Evolutionary conservation across 495 filamentous ascomycete genomes (phyloP).

Genomic region (Aspergillus diversus): DNA sequence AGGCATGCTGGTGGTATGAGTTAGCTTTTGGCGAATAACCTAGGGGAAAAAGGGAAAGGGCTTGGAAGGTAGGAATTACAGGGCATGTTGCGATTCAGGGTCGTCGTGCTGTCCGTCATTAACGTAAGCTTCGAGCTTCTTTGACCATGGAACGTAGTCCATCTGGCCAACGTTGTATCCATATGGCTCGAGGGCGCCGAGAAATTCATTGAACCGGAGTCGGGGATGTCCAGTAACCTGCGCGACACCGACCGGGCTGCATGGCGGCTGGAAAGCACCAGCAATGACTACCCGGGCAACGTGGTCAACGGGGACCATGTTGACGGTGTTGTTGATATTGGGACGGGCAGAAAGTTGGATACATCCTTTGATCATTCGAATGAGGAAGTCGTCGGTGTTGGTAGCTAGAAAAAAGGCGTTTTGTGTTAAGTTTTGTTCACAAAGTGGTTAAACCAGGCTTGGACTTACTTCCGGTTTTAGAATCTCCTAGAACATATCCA

Average conservation of each 20-base stretch:
- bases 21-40: not conserved
- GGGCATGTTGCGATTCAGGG: constrained; percentile 66
- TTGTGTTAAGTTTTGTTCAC: not conserved
- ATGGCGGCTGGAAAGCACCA: constrained; percentile 62
- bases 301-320: constrained; percentile 86
- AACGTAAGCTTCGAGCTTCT: constrained; percentile 64
- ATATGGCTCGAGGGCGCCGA: constrained; percentile 70
- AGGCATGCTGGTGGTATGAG: constrained; percentile 58
- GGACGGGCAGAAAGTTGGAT: constrained; percentile 76
- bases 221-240: constrained; percentile 84
- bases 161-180: constrained; percentile 76
- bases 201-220: constrained; percentile 76
- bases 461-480: constrained; percentile 58
- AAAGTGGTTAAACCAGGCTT: not conserved
- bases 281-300: constrained; percentile 81
- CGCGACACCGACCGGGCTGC: constrained; percentile 59
- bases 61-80: constrained; percentile 38
- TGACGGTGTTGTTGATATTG: constrained; percentile 83
- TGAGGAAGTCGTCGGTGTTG: constrained; percentile 90
- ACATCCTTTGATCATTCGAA: constrained; percentile 87
- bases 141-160: constrained; percentile 59
- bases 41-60: not conserved
- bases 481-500: constrained; percentile 84
- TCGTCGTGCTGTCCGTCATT: constrained; percentile 60
- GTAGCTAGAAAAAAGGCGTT: constrained; percentile 44